These are phyloP conservation scores for Lactuca saligna DNA, from an alignment of 129 eudicot genomes.

Conservation along the genomic window DNA sequence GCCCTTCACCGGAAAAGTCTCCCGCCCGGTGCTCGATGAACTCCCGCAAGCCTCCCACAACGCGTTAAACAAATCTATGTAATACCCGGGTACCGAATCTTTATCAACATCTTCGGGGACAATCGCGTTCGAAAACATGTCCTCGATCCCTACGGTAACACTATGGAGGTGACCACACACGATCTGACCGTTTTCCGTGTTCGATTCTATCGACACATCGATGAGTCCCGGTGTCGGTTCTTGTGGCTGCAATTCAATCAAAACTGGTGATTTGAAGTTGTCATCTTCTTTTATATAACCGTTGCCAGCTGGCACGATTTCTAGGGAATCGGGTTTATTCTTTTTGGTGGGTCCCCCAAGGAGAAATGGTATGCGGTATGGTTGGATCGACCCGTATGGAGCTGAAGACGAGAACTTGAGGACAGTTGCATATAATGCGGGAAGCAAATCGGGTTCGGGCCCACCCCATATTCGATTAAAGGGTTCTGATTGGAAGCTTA, in stretches of 20 bases:
- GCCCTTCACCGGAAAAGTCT: slow-evolving; percentile 73
- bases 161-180: slow-evolving; percentile 69
- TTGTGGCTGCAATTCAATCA: slow-evolving; percentile 75
- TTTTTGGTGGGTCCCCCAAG: slow-evolving; percentile 59
- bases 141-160: slow-evolving; percentile 83
- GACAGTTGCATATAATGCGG: slow-evolving; percentile 80
- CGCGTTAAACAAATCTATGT: slow-evolving; percentile 62
- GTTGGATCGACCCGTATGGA: slow-evolving; percentile 68
- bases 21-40: slow-evolving; percentile 85
- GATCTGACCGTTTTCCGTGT: slow-evolving; percentile 78
- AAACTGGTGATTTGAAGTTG: slow-evolving; percentile 52
- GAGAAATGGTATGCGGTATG: slow-evolving; percentile 78
- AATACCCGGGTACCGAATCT: slow-evolving; percentile 50
- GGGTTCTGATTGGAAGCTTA: slow-evolving; percentile 72
- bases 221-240: slow-evolving; percentile 92
- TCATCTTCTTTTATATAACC: slow-evolving; percentile 37
- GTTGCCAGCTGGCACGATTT: slow-evolving; percentile 56
- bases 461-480: slow-evolving; percentile 52
- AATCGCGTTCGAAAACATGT: slow-evolving; percentile 81
- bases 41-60: slow-evolving; percentile 94
- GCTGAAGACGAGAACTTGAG: slow-evolving; percentile 85
- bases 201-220: slow-evolving; percentile 75
- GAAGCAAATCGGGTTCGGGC: slow-evolving; percentile 51
- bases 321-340: slow-evolving; percentile 43
- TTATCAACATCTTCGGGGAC: slow-evolving; percentile 55